These are phyloP conservation scores for Monilinia fructicola DNA, from an alignment of 2,329 filamentous ascomycete species.

Conservation along the genomic window DNA sequence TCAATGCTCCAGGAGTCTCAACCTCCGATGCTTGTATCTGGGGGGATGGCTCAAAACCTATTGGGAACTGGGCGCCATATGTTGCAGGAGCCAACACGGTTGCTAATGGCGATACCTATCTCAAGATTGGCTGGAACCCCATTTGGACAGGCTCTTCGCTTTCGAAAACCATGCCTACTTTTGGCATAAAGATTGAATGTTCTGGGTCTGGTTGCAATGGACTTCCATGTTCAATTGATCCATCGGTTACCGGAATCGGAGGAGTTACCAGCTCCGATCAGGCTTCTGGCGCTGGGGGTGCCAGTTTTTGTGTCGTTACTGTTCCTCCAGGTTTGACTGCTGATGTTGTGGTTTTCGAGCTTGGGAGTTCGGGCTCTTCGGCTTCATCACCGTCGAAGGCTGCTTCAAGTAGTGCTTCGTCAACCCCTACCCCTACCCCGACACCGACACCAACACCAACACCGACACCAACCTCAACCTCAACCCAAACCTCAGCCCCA, in stretches of 20 bases:
- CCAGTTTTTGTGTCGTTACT: slow-evolving; percentile 74
- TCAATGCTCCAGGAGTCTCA: slow-evolving; percentile 69
- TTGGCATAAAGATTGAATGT: slow-evolving; percentile 70
- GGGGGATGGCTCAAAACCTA: slow-evolving; percentile 61
- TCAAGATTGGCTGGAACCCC: slow-evolving; percentile 78
- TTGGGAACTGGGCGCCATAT: slow-evolving; percentile 77
- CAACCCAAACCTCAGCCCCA: slow-evolving; percentile 29
- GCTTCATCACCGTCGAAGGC: slow-evolving; percentile 25
- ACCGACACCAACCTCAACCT: slow-evolving; percentile 33
- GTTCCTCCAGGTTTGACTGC: slow-evolving; percentile 65
- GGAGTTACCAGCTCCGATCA: slow-evolving; percentile 56
- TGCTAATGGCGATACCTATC: slow-evolving; percentile 62
- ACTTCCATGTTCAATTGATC: slow-evolving; percentile 71
- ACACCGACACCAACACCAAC: slow-evolving; percentile 24
- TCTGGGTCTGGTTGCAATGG: slow-evolving; percentile 65
- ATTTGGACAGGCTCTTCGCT: slow-evolving; percentile 61
- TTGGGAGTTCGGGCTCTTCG: slow-evolving; percentile 33
- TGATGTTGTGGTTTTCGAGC: slow-evolving; percentile 63
- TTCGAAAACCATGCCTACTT: slow-evolving; percentile 58
- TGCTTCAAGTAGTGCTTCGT: slow-evolving; percentile 15
- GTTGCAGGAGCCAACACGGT: slow-evolving; percentile 75
- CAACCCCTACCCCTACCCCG: slow-evolving; percentile 35
- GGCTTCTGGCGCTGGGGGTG: slow-evolving; percentile 63
- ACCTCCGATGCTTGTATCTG: slow-evolving; percentile 66
- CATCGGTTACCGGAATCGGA: slow-evolving; percentile 54